A percentile compares a stretch with the other conserved stretches of the same genome.
Conservation (phyloP, 495 filamentous ascomycete genomes). For the Penicillium turbatum region DNA sequence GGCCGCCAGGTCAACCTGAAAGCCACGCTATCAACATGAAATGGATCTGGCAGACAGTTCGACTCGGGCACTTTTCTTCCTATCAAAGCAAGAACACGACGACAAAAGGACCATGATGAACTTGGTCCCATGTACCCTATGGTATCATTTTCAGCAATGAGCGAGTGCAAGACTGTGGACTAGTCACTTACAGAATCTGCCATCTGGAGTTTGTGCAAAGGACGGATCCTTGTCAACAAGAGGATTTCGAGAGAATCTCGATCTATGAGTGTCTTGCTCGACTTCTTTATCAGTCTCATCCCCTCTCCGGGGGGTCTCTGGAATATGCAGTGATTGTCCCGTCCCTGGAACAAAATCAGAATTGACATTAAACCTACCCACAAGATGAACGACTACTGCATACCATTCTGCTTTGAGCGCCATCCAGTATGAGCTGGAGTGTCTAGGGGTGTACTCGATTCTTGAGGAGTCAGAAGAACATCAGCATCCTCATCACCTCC, state of each 20-base stretch:
- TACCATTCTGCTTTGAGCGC: constrained; percentile 9
- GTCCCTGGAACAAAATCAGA: constrained; percentile 3
- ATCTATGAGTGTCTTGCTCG: constrained; percentile 18
- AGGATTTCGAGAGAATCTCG: constrained; percentile 28
- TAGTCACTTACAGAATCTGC: constrained; percentile 24
- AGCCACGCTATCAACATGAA: constrained; percentile 34
- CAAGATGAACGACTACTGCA: background rate
- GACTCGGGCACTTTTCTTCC: constrained; percentile 26
- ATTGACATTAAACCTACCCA: background rate
- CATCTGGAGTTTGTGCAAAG: constrained; percentile 29
- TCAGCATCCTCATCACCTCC: constrained; percentile 5
- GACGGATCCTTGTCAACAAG: constrained; percentile 28
- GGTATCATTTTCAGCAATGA: background rate
- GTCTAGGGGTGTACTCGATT: background rate
- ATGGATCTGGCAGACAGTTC: constrained; percentile 26
- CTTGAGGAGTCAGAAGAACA: constrained; percentile 1
- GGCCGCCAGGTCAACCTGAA: constrained; percentile 38
- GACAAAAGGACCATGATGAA: constrained; percentile 36
- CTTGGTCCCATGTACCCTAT: constrained; percentile 33
- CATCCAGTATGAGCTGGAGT: constrained; percentile 2
- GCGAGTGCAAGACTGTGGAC: too few species aligned
- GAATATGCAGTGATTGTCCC: background rate
- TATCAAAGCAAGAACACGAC: constrained; percentile 27
- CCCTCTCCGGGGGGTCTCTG: constrained; percentile 1
- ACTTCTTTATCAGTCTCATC: constrained; percentile 2